A percentile compares a stretch with the other conserved stretches of the same genome.
Conservation (phyloP, 805 yeast genomes). For the Priceomyces castillae region DNA sequence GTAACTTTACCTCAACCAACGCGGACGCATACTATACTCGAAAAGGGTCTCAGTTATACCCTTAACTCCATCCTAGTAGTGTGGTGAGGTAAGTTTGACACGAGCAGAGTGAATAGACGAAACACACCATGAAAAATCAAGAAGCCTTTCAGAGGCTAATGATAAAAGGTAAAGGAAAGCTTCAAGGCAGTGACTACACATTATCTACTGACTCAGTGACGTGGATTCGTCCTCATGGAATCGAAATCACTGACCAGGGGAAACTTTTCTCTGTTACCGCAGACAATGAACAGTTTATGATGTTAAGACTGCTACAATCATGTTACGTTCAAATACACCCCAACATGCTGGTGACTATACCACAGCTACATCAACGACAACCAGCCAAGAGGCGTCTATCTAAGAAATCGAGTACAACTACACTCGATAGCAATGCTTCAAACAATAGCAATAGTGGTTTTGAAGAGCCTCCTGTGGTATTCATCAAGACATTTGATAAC, state of each 20-base stretch:
- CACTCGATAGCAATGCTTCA: background rate
- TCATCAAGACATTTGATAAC: constrained; percentile 39
- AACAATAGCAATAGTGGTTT: background rate
- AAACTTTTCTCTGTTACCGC: constrained; percentile 33
- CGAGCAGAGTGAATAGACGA: too few species aligned
- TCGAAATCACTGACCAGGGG: constrained; percentile 33
- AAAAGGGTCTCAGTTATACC: too few species aligned
- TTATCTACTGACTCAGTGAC: constrained; percentile 37
- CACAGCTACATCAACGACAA: constrained; percentile 8
- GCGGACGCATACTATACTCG: too few species aligned
- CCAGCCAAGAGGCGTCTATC: constrained; percentile 3
- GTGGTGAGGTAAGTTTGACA: too few species aligned
- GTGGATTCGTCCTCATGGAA: constrained; percentile 32
- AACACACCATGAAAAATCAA: constrained; percentile 14
- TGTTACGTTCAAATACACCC: constrained; percentile 39
- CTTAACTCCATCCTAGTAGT: too few species aligned
- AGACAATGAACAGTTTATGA: constrained; percentile 25
- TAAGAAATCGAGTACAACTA: constrained; percentile 7
- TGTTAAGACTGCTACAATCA: constrained; percentile 36
- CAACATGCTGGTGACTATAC: constrained; percentile 12
- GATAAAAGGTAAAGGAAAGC: constrained; percentile 32
- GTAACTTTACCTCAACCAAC: too few species aligned
- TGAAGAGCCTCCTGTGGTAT: constrained; percentile 36
- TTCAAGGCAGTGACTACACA: constrained; percentile 30
- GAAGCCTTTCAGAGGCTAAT: constrained; percentile 32